Base-by-base conservation (phyloP, 805 yeast species). In the Yarrowia sp. region DNA sequence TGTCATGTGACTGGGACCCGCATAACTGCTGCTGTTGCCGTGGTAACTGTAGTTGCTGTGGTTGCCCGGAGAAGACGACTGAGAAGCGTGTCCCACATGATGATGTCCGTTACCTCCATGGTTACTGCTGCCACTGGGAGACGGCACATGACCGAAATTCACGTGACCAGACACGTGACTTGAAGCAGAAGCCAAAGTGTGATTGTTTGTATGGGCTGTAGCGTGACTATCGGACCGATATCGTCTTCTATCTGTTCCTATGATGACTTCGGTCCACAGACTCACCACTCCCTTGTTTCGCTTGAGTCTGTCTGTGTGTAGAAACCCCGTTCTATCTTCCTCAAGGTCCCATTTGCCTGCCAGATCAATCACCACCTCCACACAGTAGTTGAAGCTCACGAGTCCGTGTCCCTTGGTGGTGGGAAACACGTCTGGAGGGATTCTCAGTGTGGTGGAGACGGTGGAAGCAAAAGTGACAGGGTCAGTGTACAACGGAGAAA, bases 341-440 rank as follows among this genome's bases (percentile, higher is more conserved):
- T 66, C 67, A 6, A 79, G 75, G 9, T 74, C 69, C 66, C 78
- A 80, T 66, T 83, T 85, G 22, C 88, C 90, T 1, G 92, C 85
- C 44, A 92, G 76, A 71, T 92, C 92, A n/a, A 89, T 84, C 65
- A 90, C 80, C 2, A 89, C 92, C 73, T 92, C 98, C 16, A 92
- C 77, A 71, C 88, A 89, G 73, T 92, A 92, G 71, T 89, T 93
- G 74, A 92, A 92, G 2, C 91, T 81, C 9, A 91, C 90, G 54
- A 87, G 76, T 1, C 84, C 85, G 61, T 89, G 83, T 1, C 89
- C 88, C 17, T 83, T 80, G 14, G 90, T 89, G 0, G 96, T 89
- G 0, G 97, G 96, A 72, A 92, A 90, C 0, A 89, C 86, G 70
- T 92, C 97, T 0, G 88, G 83, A 0, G 98, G 97, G 0, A 92